These are phyloP conservation scores for Isoetes taiwanensis DNA, from an alignment of 75 land plant genomes.

Conservation along the genomic window DNA sequence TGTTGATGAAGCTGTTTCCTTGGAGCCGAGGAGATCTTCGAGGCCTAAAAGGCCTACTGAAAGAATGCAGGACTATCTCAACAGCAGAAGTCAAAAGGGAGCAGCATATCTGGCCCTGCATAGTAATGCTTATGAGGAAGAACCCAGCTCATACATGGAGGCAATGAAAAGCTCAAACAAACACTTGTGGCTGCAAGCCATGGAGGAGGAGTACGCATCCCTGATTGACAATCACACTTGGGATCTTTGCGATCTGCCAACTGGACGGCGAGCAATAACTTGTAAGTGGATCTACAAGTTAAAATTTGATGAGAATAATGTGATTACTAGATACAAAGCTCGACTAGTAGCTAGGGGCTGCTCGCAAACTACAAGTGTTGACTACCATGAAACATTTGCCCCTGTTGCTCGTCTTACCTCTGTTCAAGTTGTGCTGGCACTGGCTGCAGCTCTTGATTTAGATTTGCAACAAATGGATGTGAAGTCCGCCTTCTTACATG, in stretches of 20 bases:
- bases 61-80: no score
- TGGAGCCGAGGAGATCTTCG: no score
- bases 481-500: conserved; percentile 19
- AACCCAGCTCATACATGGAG: conserved; percentile 4
- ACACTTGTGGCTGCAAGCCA: not conserved
- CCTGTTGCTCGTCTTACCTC: conserved; percentile 22
- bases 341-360: conserved; percentile 16
- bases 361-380: conserved; percentile 8
- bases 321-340: conserved; percentile 11
- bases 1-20: no score
- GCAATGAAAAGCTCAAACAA: not conserved
- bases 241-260: conserved; percentile 9
- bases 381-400: conserved; percentile 15
- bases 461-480: conserved; percentile 20
- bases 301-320: conserved; percentile 1
- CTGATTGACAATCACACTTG: conserved; percentile 15
- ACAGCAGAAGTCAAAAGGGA: no score
- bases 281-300: conserved; percentile 18
- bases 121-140: not conserved
- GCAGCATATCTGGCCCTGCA: not conserved
- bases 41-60: no score
- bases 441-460: conserved; percentile 7
- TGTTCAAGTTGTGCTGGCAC: conserved; percentile 11
- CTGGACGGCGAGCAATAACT: conserved; percentile 4
- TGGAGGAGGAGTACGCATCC: conserved; percentile 13